Evolutionary conservation across 2,329 filamentous ascomycete genomes (phyloP), one percentile per base, ranked within the genome.

Genomic region (Penicillium sp.): DNA sequence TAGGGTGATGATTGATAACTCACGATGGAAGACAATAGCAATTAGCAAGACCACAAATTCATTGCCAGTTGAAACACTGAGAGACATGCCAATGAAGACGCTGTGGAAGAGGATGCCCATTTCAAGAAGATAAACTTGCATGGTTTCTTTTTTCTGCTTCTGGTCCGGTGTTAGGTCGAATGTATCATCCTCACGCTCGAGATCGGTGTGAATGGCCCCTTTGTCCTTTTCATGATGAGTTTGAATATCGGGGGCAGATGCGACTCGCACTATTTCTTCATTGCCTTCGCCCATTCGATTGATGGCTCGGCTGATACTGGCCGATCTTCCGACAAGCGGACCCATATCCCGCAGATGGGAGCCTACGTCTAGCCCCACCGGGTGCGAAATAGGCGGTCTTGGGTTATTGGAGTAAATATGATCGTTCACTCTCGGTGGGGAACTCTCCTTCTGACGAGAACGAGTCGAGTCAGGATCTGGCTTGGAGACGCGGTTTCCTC

Each of bases 81-180:
- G 58, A 7, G 68, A 69, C 68, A 71, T 69, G 50, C 68, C 68
- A 26, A 71, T 71, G 39, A 71, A 71, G 52, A 91, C 81, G 54
- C 85, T 89, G 72, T 91, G 88, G 68, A 91, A 91, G 9, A 91
- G 77, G 58, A 91, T 91, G 54, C 88, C 88, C 50, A 88, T 86
- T 69, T 91, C 88, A 4, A 91, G 80, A 2, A 91, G 79, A 4
- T 88, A 82, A 59, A 89, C 90, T 70, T 91, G 88, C 61, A 90
- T 78, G 2, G 88, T 81, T 68, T 86, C 82, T 62, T 84, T 87
- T 64, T 83, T 81, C 69, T 82, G 78, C 13, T 72, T 78, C 57
- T 77, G 68, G 18, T 68, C 63, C 1, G 63, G 56, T 1, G 52
- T 66, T 13, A 70, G 24, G 17, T 32, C 23, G 9, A 46, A 40